Percentiles rank a stretch among this genome's conserved stretches.
These are phyloP conservation scores for Usnea hakonensis DNA, from an alignment of 495 filamentous ascomycete species.

Conservation along the genomic window DNA sequence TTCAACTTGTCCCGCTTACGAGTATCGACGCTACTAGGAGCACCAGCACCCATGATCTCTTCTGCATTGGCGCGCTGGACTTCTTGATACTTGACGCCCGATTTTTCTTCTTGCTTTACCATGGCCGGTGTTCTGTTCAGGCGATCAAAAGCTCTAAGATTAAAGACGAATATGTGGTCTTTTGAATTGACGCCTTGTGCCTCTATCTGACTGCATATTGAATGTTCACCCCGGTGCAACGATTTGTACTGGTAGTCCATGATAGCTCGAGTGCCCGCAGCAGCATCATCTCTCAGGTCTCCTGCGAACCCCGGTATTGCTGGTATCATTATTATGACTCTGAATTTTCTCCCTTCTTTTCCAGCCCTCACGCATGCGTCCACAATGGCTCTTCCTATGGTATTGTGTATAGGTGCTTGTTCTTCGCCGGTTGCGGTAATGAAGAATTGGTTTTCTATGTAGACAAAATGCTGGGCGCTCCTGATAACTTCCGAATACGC, in stretches of 20 bases:
- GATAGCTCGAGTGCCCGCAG: constrained; percentile 80
- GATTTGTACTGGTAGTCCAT: constrained; percentile 99
- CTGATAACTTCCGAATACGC: constrained; percentile 81
- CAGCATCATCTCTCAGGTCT: constrained; percentile 73
- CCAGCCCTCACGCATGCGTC: constrained; percentile 76
- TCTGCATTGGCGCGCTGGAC: constrained; percentile 79
- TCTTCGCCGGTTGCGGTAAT: constrained; percentile 86
- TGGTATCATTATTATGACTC: constrained; percentile 82
- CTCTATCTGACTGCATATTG: constrained; percentile 71
- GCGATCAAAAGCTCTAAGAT: constrained; percentile 81
- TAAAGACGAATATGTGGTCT: constrained; percentile 85
- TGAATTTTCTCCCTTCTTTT: constrained; percentile 82
- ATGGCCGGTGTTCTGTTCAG: constrained; percentile 71
- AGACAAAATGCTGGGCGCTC: constrained; percentile 82
- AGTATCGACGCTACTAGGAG: constrained; percentile 49
- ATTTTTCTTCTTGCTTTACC: constrained; percentile 61
- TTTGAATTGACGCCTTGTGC: constrained; percentile 72
- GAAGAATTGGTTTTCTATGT: constrained; percentile 98
- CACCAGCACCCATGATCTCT: constrained; percentile 70
- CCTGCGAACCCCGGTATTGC: constrained; percentile 91
- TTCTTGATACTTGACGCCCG: constrained; percentile 75
- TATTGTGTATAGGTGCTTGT: constrained; percentile 79
- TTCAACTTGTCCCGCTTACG: constrained; percentile 2
- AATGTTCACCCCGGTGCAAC: constrained; percentile 82
- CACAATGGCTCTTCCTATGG: constrained; percentile 78